Evolutionary conservation across 2,329 filamentous ascomycete species (phyloP).

Genomic region (Ascochyta fabae): DNA sequence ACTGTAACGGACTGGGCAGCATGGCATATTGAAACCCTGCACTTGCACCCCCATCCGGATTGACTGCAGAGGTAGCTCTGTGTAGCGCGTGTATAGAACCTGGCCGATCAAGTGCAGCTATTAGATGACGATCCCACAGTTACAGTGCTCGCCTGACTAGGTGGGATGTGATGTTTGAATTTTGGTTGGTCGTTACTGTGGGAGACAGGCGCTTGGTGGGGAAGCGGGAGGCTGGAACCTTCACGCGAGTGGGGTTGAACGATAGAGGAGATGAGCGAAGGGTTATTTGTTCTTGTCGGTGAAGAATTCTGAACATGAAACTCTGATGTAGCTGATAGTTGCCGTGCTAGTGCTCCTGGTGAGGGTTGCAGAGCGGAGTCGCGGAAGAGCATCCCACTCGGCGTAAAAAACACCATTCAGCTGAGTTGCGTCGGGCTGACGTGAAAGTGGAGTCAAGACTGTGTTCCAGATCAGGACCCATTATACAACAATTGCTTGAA

Average conservation of each 20-base stretch:
- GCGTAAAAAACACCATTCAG: constrained; percentile 15
- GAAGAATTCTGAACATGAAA: constrained; percentile 13
- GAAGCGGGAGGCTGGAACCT: constrained; percentile 19
- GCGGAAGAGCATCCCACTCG: constrained; percentile 11
- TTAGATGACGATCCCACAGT: constrained; percentile 15
- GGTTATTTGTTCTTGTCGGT: constrained; percentile 12
- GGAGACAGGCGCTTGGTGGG: constrained; percentile 18
- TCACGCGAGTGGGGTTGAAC: constrained; percentile 9
- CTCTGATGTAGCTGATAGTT: constrained; percentile 8
- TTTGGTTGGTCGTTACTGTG: constrained; percentile 13
- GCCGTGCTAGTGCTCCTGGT: constrained; percentile 9
- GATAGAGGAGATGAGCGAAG: background rate
- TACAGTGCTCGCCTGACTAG: constrained; percentile 12
- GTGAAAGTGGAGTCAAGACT: constrained; percentile 18
- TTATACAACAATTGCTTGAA: constrained; percentile 11
- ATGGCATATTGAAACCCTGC: constrained; percentile 38
- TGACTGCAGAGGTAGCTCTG: constrained; percentile 8
- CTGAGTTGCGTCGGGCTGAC: constrained; percentile 30
- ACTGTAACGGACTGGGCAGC: constrained; percentile 44
- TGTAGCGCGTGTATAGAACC: constrained; percentile 10
- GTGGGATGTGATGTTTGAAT: background rate
- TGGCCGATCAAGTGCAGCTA: constrained; percentile 4
- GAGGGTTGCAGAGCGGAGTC: constrained; percentile 13
- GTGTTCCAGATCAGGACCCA: constrained; percentile 25
- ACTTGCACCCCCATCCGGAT: constrained; percentile 18